Evolutionary conservation across 2,329 filamentous ascomycete genomes (phyloP), one percentile per base, ranked within the genome.

Genomic region (Fusarium sp.): DNA sequence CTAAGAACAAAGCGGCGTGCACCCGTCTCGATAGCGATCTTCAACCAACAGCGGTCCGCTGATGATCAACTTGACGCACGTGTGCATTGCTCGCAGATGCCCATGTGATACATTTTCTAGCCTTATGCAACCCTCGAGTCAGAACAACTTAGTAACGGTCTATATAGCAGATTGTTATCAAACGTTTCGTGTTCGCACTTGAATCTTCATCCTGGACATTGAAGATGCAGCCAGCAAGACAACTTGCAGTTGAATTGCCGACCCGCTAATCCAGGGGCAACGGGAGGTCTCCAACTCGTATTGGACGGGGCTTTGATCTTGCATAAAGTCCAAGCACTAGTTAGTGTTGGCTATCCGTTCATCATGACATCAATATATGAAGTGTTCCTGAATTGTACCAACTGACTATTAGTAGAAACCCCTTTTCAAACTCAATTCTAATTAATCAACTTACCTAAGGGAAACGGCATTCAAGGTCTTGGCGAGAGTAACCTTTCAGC

Each of bases 241-340:
- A 12, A 28, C 23, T 50, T 36, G 30, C 20, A 47, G 42, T 34
- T 15, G n/a, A 52, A 50, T 30, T 67, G 45, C 42, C 34, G 58
- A 42, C 50, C 57, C 66, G 54, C 52, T 42, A 38, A 70, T 69
- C 44, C 67, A 67, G 67, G 67, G 66, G 67, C 34, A 50, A 41
- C 42, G 46, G 23, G 41, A 51, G 26, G 47, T 38, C 65, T 51
- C 50, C 47, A 69, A 44, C 63, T 67, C 67, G 62, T 69, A 70
- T 70, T 30, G 40, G 62, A 62, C 37, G 36, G 57, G 52, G 45
- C 57, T 49, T 31, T 70, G 57, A 55, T 57, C 63, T 57, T 70
- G 66, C 66, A 67, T 70, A 46, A 62, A 57, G 30, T 26, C 28
- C n/a, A 47, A 33, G 42, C 51, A 69, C 52, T 65, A 46, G 11